Evolutionary conservation across 2,329 filamentous ascomycete species (phyloP), one percentile per base, ranked within the genome.

Genomic region (Juglanconis juglandina): DNA sequence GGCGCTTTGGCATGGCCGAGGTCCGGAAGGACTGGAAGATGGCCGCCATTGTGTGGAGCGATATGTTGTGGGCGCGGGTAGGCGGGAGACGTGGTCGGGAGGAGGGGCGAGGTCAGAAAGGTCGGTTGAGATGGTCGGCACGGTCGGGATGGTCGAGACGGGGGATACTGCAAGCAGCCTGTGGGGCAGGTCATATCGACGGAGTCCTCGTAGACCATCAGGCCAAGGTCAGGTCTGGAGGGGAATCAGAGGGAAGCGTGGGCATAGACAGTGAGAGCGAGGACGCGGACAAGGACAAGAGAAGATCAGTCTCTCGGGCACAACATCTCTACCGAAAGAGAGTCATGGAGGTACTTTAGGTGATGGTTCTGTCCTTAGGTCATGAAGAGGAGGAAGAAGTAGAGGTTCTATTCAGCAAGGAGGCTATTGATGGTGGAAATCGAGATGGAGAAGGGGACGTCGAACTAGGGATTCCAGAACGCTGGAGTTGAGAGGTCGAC

Each of bases 1-100:
- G 82, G 73, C 89, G 87, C 82, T 95, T 96, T 77, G 93, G 91
- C 80, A 96, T 91, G 67, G 86, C 90, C 65, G 92, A 85, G 72
- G 76, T 80, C 68, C 79, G 76, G 69, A 87, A 85, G 60, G 80
- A 81, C 74, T 81, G 87, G 69, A 95, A 84, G 72, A 91, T 87
- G 71, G 83, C 87, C 57, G 88, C 86, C 90, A 93, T 92, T 73
- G 63, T 73, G 72, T 30, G 9, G 51, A 44, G 3, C 14, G 41
- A 54, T 42, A 24, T 44, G 44, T n/a, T 39, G 10, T 13, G 39
- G 9, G 30, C 5, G 49, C 48, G n/a, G 32, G 24, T 24, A 13
- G 46, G 32, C 47, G 17, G 49, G 11, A 39, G 33, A 34, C 33
- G 39, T 14, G 32, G 24, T 44, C 33, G 17, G 17, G 5, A 48